Base-by-base conservation (phyloP, 2,329 filamentous ascomycete species). In the Venturiaceae sp. region DNA sequence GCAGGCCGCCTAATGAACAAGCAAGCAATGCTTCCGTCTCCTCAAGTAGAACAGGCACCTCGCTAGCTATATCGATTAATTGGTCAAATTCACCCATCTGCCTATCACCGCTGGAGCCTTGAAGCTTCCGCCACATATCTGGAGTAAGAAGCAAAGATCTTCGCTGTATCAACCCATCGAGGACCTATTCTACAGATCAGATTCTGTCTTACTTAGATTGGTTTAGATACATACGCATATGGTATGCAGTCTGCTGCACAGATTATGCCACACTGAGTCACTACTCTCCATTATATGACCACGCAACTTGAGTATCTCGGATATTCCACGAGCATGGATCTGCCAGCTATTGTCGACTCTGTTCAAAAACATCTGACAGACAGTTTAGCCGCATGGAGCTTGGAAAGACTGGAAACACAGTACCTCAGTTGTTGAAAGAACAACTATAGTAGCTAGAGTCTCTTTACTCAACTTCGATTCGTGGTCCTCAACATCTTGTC, bases 391-490 rank as follows among this genome's bases (percentile, higher is more conserved):
- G 21, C 11, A 14, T 52, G 23, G 28, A 34, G 52, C 26, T 54
- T 3, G 16, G 28, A 34, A 1, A 30, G 8, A 28, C 21, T 6
- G 11, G 32, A 5, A n/a, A 33, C 16, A 11, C 4, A 8, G 14
- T 36, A 54, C 52, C 33, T 54, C 52, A 30, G 21, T 13, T 11
- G 52, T 54, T 14, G 52, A 54, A 2, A 54, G 32, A 21, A 34
- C 52, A n/a, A 54, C 52, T 5, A 54, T 54, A 54, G 52, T 32
- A 14, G 52, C 52, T 37, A 54, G n/a, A 36, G 28, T 54, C 28
- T 54, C 52, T 21, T 54, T 32, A 30, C 30, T 54, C 8, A 28
- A 14, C 30, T 32, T 9, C 9, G 32, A 21, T 19, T 34, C 21
- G 23, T 36, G 19, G n/a, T 54, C 52, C 19, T 37, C 33, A 11